A percentile compares a stretch with the other conserved stretches of the same genome.
Evolutionary conservation across 148 eudicot species (phyloP).

Genomic region (Fagopyrum homotropicum): DNA sequence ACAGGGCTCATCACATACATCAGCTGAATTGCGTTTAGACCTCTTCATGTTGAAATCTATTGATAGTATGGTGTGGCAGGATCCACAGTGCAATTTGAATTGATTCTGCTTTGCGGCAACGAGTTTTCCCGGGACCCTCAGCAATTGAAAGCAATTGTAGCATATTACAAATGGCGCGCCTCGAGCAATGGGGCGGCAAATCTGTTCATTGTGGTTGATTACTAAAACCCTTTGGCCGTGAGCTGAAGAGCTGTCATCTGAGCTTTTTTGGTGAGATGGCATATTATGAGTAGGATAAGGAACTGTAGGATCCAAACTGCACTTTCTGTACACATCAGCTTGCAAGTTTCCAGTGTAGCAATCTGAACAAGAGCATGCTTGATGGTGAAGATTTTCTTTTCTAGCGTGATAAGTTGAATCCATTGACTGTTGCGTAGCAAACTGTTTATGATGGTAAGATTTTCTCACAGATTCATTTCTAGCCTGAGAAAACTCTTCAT

Average conservation of each 20-base stretch:
- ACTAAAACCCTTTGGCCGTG: conserved; percentile 25
- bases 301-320: conserved; percentile 20
- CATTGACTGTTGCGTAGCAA: conserved; percentile 23
- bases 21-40: conserved; percentile 19
- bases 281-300: conserved; percentile 23
- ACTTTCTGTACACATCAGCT: conserved; percentile 21
- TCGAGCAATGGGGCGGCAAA: conserved; percentile 53
- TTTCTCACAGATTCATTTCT: conserved; percentile 22
- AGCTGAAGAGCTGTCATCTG: conserved; percentile 22
- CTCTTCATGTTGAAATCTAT: conserved; percentile 37
- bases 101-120: conserved; percentile 19
- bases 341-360: conserved; percentile 34
- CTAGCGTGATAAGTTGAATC: conserved; percentile 26
- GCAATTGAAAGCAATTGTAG: conserved; percentile 58
- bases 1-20: neutral
- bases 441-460: conserved; percentile 19
- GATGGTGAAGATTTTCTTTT: conserved; percentile 36
- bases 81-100: conserved; percentile 52
- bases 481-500: conserved; percentile 25
- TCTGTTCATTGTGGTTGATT: conserved; percentile 27
- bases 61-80: conserved; percentile 41
- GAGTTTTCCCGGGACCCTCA: conserved; percentile 47
- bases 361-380: conserved; percentile 41
- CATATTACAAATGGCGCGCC: conserved; percentile 84
- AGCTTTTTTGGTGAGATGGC: conserved; percentile 15